Percentiles rank a stretch among this genome's conserved stretches.
phyloP scores from a whole-genome alignment of 1,284 basidiomycete genomes.

The Cryptococcus wingfieldii region DNA sequence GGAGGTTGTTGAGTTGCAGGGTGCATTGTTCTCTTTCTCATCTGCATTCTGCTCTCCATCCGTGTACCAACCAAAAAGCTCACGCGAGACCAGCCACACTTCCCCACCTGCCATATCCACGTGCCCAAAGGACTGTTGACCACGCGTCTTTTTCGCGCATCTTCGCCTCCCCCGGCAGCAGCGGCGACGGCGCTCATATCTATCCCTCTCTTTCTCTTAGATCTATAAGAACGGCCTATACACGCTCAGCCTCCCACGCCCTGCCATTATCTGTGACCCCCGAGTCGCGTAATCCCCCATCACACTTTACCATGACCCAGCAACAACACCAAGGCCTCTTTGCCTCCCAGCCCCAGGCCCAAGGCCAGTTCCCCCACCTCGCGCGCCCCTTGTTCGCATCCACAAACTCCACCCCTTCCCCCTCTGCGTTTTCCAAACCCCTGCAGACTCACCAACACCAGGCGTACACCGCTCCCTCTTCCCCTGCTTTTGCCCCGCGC shows the following conservation, averaged over 20 bases:
- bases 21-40: no score
- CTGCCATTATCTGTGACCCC: constrained; percentile 14
- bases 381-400: background rate
- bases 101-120: no score
- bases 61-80: no score
- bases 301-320: constrained; percentile 5
- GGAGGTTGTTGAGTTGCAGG: background rate
- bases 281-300: constrained; percentile 2
- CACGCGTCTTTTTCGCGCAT: no score
- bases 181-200: no score
- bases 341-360: background rate
- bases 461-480: constrained; percentile 1
- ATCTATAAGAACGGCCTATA: no score
- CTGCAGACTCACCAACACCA: background rate
- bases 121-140: no score
- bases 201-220: no score
- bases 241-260: background rate
- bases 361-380: background rate
- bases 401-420: background rate
- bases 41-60: no score
- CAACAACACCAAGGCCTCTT: background rate
- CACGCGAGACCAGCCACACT: no score
- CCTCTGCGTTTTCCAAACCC: constrained; percentile 6
- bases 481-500: background rate
- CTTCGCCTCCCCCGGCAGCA: no score